Percentiles rank a stretch among this genome's conserved stretches.
These are phyloP conservation scores for Jaenimonas drosophilae DNA, from an alignment of 208 protist species.

Conservation along the genomic window DNA sequence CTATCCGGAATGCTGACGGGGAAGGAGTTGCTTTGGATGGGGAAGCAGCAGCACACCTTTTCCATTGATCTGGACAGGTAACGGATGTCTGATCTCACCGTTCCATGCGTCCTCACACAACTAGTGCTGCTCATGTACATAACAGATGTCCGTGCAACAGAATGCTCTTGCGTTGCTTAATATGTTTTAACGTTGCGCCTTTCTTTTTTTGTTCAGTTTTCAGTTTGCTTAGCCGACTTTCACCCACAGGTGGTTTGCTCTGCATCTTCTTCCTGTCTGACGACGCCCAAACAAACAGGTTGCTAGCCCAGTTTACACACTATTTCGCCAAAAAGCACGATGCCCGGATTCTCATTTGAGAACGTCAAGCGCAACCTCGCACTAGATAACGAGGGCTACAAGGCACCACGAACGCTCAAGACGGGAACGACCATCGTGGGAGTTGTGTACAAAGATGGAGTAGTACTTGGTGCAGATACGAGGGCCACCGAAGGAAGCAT, in stretches of 20 bases:
- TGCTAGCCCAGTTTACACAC: background rate
- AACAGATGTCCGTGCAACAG: background rate
- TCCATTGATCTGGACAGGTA: too few species aligned
- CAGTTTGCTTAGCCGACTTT: background rate
- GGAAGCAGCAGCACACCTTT: too few species aligned
- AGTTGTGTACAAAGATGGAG: conserved; percentile 97
- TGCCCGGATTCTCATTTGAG: conserved; percentile 92
- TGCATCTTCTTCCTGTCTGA: background rate
- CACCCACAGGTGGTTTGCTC: too few species aligned
- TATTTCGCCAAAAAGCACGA: conserved; percentile 11
- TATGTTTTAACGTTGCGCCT: conserved; percentile 4
- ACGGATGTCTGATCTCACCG: too few species aligned
- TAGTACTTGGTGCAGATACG: conserved; percentile 99
- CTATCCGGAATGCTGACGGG: background rate
- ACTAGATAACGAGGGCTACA: conserved; percentile 57
- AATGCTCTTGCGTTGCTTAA: conserved; percentile 3
- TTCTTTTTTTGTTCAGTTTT: conserved; percentile 13
- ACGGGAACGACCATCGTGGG: conserved; percentile 99
- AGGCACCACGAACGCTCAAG: conserved; percentile 88
- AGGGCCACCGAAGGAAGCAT: conserved; percentile 98
- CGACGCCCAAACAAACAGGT: background rate
- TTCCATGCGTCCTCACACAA: too few species aligned
- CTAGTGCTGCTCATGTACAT: too few species aligned
- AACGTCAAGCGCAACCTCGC: conserved; percentile 89
- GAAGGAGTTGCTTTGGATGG: too few species aligned